Evolutionary conservation across 1,139 yeast species (phyloP), one percentile per base, ranked within the genome.

Genomic region (Scheffersomyces cryptocercus): DNA sequence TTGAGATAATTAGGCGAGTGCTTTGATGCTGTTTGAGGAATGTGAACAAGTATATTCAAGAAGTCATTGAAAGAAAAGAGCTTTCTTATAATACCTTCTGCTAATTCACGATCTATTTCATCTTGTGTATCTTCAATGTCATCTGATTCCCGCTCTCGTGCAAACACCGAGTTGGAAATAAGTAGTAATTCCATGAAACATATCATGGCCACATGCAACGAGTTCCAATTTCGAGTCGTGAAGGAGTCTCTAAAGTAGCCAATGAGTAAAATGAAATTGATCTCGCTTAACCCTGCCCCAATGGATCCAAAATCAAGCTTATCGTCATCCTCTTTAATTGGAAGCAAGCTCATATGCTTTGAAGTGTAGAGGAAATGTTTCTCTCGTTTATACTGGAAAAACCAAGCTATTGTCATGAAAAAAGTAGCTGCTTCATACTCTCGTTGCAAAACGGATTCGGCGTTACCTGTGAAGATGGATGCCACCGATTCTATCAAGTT

Each of bases 341-440:
- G 12, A 24, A 39, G 15, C 24, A 28, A n/a, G 9, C 20, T 4
- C 7, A 34, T 24, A 13, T 31, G 35, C n/a, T 33, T 41, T 5
- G 36, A n/a, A 11, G 24, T 12, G 31, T 30, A 37, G 16, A 29
- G 16, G 12, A 16, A 15, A 11, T n/a, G 31, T 12, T 15, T 24
- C 15, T 64, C 68, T 15, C 78, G 53, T 44, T 69, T 71, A 51
- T 64, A 74, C 6, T 56, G 53, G 44, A 73, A 67, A 55, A 89
- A 86, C 97, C 97, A 93, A 0, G 90, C 74, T 8, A 79, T 68
- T 4, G 88, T 69, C 47, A 80, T 71, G 42, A 88, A 77, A 59
- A 78, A 90, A 41, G 61, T 58, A 0, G 80, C 77, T 36, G 63
- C 65, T 40, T 73, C 75, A 38, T 68, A 64, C 16, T 65, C 66